A percentile compares a stretch with the other conserved stretches of the same genome.
Conservation (phyloP, 495 filamentous ascomycete genomes). For the Delitschia confertaspora region DNA sequence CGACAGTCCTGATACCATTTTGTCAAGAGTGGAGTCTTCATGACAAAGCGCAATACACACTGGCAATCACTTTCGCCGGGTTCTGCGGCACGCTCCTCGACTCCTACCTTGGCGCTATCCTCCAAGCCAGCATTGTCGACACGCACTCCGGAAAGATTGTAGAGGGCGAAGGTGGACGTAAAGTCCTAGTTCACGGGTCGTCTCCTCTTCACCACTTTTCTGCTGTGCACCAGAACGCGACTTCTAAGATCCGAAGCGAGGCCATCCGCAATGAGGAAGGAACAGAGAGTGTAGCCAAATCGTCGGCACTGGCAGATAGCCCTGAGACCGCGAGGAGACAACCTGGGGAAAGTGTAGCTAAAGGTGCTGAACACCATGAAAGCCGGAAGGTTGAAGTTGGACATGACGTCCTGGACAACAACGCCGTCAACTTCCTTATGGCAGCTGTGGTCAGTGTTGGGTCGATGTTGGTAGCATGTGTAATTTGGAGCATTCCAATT, state of each 20-base stretch:
- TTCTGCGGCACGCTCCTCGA: constrained; percentile 73
- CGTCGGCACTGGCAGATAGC: constrained; percentile 25
- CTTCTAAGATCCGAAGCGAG: constrained; percentile 17
- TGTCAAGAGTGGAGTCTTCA: constrained; percentile 38
- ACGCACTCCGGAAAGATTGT: constrained; percentile 74
- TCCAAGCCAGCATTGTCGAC: constrained; percentile 84
- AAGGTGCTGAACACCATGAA: constrained; percentile 41
- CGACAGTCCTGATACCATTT: constrained; percentile 60
- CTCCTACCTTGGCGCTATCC: constrained; percentile 71
- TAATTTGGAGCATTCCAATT: constrained; percentile 23
- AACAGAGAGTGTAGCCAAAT: constrained; percentile 15
- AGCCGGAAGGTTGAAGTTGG: constrained; percentile 67
- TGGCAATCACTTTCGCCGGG: constrained; percentile 59
- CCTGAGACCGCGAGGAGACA: constrained; percentile 29
- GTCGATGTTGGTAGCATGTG: constrained; percentile 50
- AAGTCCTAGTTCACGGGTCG: constrained; percentile 43
- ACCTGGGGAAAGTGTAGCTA: constrained; percentile 6
- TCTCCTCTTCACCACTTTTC: too few relatives aligned
- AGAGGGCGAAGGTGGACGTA: constrained; percentile 74
- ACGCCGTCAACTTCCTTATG: constrained; percentile 88
- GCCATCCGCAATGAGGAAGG: constrained; percentile 13
- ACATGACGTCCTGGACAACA: constrained; percentile 77
- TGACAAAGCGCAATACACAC: constrained; percentile 14
- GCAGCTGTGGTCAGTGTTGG: constrained; percentile 68
- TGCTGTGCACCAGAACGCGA: constrained; percentile 20